Conservation (phyloP, 352 stramenopile species). For the Globisporangium spinosum region DNA sequence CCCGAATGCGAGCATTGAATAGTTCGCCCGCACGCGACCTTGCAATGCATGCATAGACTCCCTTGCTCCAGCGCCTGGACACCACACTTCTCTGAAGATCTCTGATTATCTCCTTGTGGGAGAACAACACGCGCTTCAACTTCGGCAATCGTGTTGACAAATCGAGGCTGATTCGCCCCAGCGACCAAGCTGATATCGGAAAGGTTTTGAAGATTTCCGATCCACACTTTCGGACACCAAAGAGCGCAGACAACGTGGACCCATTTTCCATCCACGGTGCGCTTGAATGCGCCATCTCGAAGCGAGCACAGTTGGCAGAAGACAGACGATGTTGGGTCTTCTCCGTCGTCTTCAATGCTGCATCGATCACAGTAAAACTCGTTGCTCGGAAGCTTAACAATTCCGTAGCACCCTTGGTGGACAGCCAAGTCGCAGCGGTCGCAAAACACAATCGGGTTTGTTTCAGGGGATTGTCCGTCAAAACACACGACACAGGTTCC, state of each 20-base stretch:
- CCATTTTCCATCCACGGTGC: constrained; percentile 83
- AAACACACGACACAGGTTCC: constrained; percentile 89
- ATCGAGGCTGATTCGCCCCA: constrained; percentile 34
- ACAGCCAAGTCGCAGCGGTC: constrained; percentile 88
- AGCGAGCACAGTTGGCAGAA: constrained; percentile 88
- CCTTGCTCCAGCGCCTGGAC: constrained; percentile 28
- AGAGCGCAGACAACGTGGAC: constrained; percentile 87
- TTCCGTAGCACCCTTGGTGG: constrained; percentile 87
- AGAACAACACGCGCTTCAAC: constrained; percentile 34
- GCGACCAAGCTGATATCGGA: constrained; percentile 73
- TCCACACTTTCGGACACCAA: constrained; percentile 86
- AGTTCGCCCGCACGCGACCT: constrained; percentile 71
- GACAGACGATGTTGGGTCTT: constrained; percentile 48
- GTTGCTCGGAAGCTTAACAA: constrained; percentile 75
- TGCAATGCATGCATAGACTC: constrained; percentile 65
- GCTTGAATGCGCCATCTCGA: constrained; percentile 83
- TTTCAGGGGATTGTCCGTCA: constrained; percentile 81
- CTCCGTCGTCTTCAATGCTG: constrained; percentile 42
- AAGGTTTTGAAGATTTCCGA: constrained; percentile 75
- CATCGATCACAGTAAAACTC: constrained; percentile 91
- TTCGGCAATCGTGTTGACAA: constrained; percentile 57
- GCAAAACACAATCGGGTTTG: constrained; percentile 89
- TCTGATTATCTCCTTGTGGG: constrained; percentile 12
- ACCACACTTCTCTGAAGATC: constrained; percentile 14
- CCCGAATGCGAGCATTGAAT: constrained; percentile 56